phyloP scores from a whole-genome alignment of 1,284 basidiomycete species.

The Phlebopus sp. region DNA sequence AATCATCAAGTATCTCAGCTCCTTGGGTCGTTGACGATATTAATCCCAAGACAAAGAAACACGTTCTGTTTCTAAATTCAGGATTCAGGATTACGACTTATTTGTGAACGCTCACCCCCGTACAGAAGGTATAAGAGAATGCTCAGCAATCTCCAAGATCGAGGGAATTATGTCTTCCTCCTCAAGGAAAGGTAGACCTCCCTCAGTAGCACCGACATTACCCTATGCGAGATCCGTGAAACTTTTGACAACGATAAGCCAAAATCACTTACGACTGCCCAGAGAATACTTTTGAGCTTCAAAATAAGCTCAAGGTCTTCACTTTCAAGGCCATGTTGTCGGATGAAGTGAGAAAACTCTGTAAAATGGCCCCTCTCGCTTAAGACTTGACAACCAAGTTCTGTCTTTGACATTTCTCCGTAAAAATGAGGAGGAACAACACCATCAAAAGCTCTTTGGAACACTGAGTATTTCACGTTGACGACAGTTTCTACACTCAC shows the following conservation, averaged over 20 bases:
- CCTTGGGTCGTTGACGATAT: constrained; percentile 75
- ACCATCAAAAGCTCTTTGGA: constrained; percentile 72
- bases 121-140: constrained; percentile 86
- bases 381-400: constrained; percentile 88
- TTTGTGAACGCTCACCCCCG: constrained; percentile 69
- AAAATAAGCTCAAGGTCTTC: constrained; percentile 81
- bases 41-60: constrained; percentile 92
- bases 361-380: constrained; percentile 88
- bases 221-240: constrained; percentile 54
- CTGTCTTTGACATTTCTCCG: constrained; percentile 95
- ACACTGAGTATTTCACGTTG: constrained; percentile 3
- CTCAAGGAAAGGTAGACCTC: constrained; percentile 92
- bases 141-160: constrained; percentile 89
- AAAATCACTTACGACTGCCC: constrained; percentile 82
- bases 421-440: constrained; percentile 95
- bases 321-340: constrained; percentile 82
- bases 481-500: constrained; percentile 35
- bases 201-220: constrained; percentile 87
- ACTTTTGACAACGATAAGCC: background rate
- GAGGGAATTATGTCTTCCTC: constrained; percentile 90
- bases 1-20: constrained; percentile 84
- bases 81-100: background rate
- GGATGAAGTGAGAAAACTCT: constrained; percentile 89
- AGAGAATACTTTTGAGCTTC: constrained; percentile 92
- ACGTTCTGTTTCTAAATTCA: constrained; percentile 61